phyloP scores from a whole-genome alignment of 371 early-diverging fungal genomes.

The Mortierella sp. region DNA sequence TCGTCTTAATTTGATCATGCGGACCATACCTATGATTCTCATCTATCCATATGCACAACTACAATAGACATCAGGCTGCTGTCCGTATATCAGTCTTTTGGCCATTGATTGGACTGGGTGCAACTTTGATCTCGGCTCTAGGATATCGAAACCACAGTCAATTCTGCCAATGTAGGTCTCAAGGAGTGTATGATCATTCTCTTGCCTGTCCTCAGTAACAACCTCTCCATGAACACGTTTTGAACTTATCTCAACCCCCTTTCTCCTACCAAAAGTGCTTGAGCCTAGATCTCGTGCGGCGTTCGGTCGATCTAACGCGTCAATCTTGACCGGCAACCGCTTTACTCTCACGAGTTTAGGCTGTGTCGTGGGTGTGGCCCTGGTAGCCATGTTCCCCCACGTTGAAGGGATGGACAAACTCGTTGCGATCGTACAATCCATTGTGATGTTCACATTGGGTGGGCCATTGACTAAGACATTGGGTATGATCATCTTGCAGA shows the following conservation, averaged over 20 bases:
- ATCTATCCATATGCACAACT: too few species aligned
- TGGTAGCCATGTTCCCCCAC: slow-evolving; percentile 41
- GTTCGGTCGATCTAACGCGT: slow-evolving; percentile 13
- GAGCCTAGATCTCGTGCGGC: slow-evolving; percentile 6
- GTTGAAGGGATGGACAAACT: slow-evolving; percentile 60
- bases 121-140: slow-evolving; percentile 61
- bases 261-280: too few species aligned
- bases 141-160: slow-evolving; percentile 67
- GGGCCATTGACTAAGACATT: slow-evolving; percentile 45
- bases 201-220: too few species aligned
- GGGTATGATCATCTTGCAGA: slow-evolving; percentile 56
- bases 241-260: too few species aligned
- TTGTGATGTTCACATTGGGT: slow-evolving; percentile 59
- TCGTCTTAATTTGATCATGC: background rate
- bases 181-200: too few species aligned
- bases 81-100: slow-evolving; percentile 58
- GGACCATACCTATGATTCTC: too few species aligned
- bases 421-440: slow-evolving; percentile 64
- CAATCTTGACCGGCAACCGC: slow-evolving; percentile 28
- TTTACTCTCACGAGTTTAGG: slow-evolving; percentile 42
- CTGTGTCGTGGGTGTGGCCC: slow-evolving; percentile 42
- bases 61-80: slow-evolving; percentile 15
- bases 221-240: too few species aligned
- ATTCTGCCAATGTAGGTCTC: slow-evolving; percentile 66
- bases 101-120: slow-evolving; percentile 58